Percentiles rank a stretch among this genome's conserved stretches.
Evolutionary conservation across 257 asterid genomes (phyloP).

Genomic region (Phtheirospermum japonicum): DNA sequence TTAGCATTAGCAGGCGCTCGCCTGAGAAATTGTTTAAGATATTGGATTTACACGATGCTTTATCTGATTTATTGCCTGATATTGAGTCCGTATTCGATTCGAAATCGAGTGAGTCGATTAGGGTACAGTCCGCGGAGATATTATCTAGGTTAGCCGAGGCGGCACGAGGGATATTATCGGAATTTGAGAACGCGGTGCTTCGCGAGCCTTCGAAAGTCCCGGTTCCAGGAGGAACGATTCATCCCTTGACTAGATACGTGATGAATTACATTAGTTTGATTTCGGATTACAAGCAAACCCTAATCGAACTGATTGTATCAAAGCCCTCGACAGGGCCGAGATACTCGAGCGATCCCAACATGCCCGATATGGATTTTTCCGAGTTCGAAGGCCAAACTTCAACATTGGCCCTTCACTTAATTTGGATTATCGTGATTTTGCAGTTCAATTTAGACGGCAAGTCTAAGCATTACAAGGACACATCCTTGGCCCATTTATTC

Average conservation of each 20-base stretch:
- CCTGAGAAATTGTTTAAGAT: slow-evolving; percentile 92
- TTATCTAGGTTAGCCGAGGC: slow-evolving; percentile 82
- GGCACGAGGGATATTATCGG: slow-evolving; percentile 72
- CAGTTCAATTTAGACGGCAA: slow-evolving; percentile 80
- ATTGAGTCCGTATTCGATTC: slow-evolving; percentile 68
- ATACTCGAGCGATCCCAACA: slow-evolving; percentile 56
- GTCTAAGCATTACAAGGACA: slow-evolving; percentile 70
- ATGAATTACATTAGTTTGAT: slow-evolving; percentile 86
- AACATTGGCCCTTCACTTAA: slow-evolving; percentile 68
- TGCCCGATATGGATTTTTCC: slow-evolving; percentile 71
- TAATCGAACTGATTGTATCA: slow-evolving; percentile 63
- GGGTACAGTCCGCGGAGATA: slow-evolving; percentile 75
- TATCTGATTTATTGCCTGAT: slow-evolving; percentile 70
- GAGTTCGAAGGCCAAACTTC: slow-evolving; percentile 59
- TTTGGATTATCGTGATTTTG: slow-evolving; percentile 74
- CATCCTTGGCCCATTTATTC: slow-evolving; percentile 75
- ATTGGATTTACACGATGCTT: slow-evolving; percentile 79
- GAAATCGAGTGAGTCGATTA: slow-evolving; percentile 61
- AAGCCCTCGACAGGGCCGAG: slow-evolving; percentile 69
- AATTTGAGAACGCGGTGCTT: slow-evolving; percentile 81
- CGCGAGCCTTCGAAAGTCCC: slow-evolving; percentile 71
- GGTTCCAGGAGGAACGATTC: slow-evolving; percentile 92
- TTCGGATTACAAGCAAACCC: slow-evolving; percentile 66
- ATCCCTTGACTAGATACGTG: slow-evolving; percentile 89
- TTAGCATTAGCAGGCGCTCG: slow-evolving; percentile 70